phyloP scores from a whole-genome alignment of 805 yeast genomes.

The Myxozyma udenii region DNA sequence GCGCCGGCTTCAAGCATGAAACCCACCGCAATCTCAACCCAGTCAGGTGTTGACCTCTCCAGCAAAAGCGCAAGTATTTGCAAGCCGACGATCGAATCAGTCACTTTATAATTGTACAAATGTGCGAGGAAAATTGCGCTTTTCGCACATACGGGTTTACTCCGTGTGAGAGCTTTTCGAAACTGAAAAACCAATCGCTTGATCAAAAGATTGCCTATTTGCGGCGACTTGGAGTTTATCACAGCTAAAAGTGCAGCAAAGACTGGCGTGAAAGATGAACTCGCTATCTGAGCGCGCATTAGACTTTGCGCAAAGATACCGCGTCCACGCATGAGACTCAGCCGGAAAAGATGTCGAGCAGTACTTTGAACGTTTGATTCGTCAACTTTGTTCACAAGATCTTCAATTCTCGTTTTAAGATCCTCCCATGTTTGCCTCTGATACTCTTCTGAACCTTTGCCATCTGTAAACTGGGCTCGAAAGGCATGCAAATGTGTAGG shows the following conservation, averaged over 20 bases:
- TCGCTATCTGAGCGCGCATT: conserved; percentile 51
- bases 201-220: conserved; percentile 57
- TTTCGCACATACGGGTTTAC: conserved; percentile 45
- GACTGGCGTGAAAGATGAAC: conserved; percentile 45
- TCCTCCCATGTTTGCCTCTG: conserved; percentile 60
- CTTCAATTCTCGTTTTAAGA: conserved; percentile 48
- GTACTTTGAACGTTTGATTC: conserved; percentile 48
- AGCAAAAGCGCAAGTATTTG: conserved; percentile 52
- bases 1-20: conserved; percentile 55
- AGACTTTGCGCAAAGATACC: conserved; percentile 59
- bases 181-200: conserved; percentile 58
- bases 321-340: conserved; percentile 59
- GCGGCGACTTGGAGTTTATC: conserved; percentile 65
- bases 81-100: conserved; percentile 52
- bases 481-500: conserved; percentile 51
- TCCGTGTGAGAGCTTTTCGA: conserved; percentile 49
- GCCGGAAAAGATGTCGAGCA: conserved; percentile 50
- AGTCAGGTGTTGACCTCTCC: conserved; percentile 50
- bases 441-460: conserved; percentile 40
- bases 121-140: conserved; percentile 55
- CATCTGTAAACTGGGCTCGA: conserved; percentile 38
- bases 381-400: conserved; percentile 48
- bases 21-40: conserved; percentile 53
- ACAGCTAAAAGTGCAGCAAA: conserved; percentile 59
- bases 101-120: conserved; percentile 60